Percentiles rank a stretch among this genome's conserved stretches.
Evolutionary conservation across 2,329 filamentous ascomycete species (phyloP).

Genomic region (Talaromyces islandicus): DNA sequence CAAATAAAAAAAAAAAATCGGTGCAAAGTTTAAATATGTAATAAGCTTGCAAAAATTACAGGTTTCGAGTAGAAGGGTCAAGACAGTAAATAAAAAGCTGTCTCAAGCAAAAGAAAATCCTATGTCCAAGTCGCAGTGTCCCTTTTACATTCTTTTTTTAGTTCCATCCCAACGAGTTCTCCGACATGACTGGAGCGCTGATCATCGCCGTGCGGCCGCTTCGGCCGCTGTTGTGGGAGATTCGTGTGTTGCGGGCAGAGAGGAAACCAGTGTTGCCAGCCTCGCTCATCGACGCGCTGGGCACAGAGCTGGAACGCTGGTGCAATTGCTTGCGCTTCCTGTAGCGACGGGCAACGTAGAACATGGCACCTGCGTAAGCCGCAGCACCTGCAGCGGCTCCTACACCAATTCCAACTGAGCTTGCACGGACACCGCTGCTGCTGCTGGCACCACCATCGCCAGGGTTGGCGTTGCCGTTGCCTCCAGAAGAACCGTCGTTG

Average conservation of each 20-base stretch:
- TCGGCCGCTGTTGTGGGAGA: conserved; percentile 62
- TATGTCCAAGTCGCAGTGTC: neutral
- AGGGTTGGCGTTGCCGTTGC: conserved; percentile 29
- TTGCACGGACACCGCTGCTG: conserved; percentile 32
- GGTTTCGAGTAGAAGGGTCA: neutral
- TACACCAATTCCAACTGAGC: conserved; percentile 62
- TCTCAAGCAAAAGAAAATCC: conserved; percentile 1
- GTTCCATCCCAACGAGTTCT: conserved; percentile 96
- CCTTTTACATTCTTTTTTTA: conserved; percentile 39
- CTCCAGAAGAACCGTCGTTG: conserved; percentile 30
- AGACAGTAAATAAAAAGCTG: neutral
- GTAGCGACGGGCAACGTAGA: conserved; percentile 84
- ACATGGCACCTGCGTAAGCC: conserved; percentile 92
- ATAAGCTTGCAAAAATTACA: conserved; percentile 2
- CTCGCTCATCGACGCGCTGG: conserved; percentile 61
- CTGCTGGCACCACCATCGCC: conserved; percentile 42
- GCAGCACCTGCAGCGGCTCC: conserved; percentile 72
- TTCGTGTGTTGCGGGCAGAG: conserved; percentile 29
- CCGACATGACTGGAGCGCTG: conserved; percentile 82
- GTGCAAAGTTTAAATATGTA: conserved; percentile 10
- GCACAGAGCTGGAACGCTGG: conserved; percentile 69
- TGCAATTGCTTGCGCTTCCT: conserved; percentile 77
- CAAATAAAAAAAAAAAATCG: conserved; percentile 14
- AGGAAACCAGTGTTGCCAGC: conserved; percentile 42
- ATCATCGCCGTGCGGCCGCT: conserved; percentile 67